Evolutionary conservation across 2,329 filamentous ascomycete genomes (phyloP), one percentile per base, ranked within the genome.

Genomic region (Grosmannia huntii): DNA sequence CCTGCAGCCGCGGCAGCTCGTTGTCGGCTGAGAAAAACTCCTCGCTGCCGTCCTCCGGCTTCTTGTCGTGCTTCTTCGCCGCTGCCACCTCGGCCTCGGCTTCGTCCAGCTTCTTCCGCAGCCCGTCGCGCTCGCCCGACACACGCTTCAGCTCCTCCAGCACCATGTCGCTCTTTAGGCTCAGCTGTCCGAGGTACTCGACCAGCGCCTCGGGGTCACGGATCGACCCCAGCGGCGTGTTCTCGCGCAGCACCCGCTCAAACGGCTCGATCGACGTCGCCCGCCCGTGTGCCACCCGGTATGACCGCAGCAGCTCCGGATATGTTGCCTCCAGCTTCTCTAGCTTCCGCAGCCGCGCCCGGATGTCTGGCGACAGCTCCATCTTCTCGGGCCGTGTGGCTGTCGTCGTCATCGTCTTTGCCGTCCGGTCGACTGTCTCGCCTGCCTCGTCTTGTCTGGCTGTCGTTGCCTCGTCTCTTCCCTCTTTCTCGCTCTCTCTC

Each of bases 81-180:
- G n/a, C 48, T 11, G 19, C 48, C 14, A n/a, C 33, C 48, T 56
- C 57, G 14, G 28, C 36, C 21, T 80, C 77, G 0, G 85, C 75
- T 16, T 85, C 82, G n/a, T 87, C 82, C 2, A 84, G 74, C 69
- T 88, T 90, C 71, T 86, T 87, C 69, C 90, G 92, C 61, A 87
- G 77, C 19, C 84, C 82, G 61, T 96, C 89, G 60, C 87, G 86
- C 67, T 97, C 91, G 4, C 81, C 80, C 0, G 90, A 87, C 0
- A 97, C 84, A 14, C 90, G 80, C 73, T 95, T 96, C 59, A 96
- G 76, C 71, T 99, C 94, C 52, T 95, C 87, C 81, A 95, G 85
- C 3, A 95, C 85, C 88, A 99, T 95, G 66, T 95, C 89, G 49
- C 86, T 85, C 67, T 95, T 92, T 57, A 91, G 71, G 61, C 85